These are phyloP conservation scores for Cyclotella sp. DNA, from an alignment of 108 stramenopile species.

Conservation along the genomic window DNA sequence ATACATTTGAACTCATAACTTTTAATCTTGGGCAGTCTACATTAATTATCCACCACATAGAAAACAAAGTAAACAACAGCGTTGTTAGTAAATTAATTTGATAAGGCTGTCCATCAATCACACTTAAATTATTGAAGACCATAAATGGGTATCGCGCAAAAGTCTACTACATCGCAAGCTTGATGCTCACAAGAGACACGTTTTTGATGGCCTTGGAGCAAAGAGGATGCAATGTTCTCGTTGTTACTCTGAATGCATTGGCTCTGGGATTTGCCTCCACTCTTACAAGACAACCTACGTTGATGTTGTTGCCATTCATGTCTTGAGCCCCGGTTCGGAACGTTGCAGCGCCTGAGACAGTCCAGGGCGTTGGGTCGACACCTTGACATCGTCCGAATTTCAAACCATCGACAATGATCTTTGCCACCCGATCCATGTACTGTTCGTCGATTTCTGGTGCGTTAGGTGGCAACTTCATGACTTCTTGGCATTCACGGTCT, in stretches of 20 bases:
- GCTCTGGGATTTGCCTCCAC: constrained; percentile 93
- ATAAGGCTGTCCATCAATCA: background rate
- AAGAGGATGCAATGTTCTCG: constrained; percentile 89
- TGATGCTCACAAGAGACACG: constrained; percentile 91
- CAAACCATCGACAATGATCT: constrained; percentile 85
- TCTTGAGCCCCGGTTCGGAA: constrained; percentile 90
- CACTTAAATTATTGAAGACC: background rate
- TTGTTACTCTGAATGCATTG: constrained; percentile 88
- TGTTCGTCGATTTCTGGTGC: constrained; percentile 80
- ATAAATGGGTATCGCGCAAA: constrained; percentile 2
- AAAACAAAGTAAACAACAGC: constrained; percentile 5
- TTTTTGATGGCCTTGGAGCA: constrained; percentile 91
- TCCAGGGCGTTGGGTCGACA: constrained; percentile 90
- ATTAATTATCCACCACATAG: no score
- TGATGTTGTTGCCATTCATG: constrained; percentile 89
- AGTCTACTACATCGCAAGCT: constrained; percentile 48
- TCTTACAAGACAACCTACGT: constrained; percentile 87
- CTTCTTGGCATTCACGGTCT: constrained; percentile 92
- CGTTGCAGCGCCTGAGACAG: constrained; percentile 88
- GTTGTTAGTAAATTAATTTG: background rate
- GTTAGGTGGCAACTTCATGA: constrained; percentile 85
- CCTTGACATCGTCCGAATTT: constrained; percentile 88
- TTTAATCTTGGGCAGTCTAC: no score
- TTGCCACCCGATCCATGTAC: constrained; percentile 84
- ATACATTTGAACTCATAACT: no score